Conservation (phyloP, 2,329 filamentous ascomycete genomes). For the Dryadomyces quercivorus region DNA sequence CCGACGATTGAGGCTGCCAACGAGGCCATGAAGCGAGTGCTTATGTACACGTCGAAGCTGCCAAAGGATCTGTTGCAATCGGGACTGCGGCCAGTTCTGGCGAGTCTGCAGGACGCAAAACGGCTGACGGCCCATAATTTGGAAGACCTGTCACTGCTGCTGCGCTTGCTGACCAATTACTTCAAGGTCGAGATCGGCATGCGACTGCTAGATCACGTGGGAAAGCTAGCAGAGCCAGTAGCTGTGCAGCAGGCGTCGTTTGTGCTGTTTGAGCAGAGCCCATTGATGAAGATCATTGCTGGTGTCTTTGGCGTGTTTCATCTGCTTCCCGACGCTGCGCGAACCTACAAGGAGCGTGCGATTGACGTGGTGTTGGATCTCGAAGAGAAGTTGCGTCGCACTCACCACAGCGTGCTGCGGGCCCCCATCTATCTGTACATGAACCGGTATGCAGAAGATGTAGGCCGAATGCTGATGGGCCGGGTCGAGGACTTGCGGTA, state of each 20-base stretch:
- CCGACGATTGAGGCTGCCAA: constrained; percentile 92
- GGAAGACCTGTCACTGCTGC: constrained; percentile 76
- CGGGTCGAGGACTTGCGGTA: constrained; percentile 77
- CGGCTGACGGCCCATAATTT: constrained; percentile 79
- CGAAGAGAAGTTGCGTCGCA: constrained; percentile 73
- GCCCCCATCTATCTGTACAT: constrained; percentile 84
- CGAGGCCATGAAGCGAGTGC: constrained; percentile 73
- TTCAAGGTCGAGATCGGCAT: constrained; percentile 98
- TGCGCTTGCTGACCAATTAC: constrained; percentile 91
- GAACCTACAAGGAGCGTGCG: constrained; percentile 79
- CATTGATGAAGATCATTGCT: constrained; percentile 86
- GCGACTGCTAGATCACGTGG: constrained; percentile 86
- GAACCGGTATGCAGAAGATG: constrained; percentile 82
- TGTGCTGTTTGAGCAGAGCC: constrained; percentile 84
- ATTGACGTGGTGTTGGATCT: constrained; percentile 85
- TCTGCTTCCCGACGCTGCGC: constrained; percentile 79
- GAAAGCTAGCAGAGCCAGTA: constrained; percentile 70
- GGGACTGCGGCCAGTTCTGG: constrained; percentile 85
- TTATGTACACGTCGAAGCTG: constrained; percentile 79
- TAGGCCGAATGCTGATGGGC: constrained; percentile 67
- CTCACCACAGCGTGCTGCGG: constrained; percentile 83
- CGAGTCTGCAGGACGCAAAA: constrained; percentile 89
- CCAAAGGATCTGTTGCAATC: constrained; percentile 93
- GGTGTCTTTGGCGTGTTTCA: constrained; percentile 97
- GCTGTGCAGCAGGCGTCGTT: constrained; percentile 86